phyloP scores from a whole-genome alignment of 495 filamentous ascomycete genomes.

The Tuber calosporum region DNA sequence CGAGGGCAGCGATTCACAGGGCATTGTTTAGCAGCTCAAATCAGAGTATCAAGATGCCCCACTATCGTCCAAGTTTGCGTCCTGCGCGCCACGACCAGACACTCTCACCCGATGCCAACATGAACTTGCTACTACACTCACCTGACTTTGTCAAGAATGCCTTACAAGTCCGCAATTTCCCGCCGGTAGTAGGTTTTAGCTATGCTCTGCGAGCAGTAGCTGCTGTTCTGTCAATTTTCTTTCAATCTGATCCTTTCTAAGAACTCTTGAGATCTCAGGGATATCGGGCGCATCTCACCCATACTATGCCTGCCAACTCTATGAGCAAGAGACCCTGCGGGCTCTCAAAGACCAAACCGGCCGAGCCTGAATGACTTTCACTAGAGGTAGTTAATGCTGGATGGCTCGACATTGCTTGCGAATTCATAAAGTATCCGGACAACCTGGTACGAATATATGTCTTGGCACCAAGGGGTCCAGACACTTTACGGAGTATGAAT shows the following conservation, averaged over 20 bases:
- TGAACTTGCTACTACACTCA: background rate
- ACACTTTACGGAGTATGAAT: background rate
- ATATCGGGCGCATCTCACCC: slow-evolving; percentile 52
- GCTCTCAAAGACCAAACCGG: slow-evolving; percentile 44
- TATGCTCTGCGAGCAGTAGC: slow-evolving; percentile 52
- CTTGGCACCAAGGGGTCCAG: background rate
- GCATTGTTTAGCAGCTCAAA: background rate
- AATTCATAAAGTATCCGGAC: background rate
- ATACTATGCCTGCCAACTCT: slow-evolving; percentile 55
- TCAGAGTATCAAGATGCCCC: background rate
- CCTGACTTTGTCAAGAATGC: slow-evolving; percentile 44
- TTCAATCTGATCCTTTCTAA: slow-evolving; percentile 57
- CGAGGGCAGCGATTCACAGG: background rate
- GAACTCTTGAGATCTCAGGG: slow-evolving; percentile 59
- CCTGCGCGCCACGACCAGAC: background rate
- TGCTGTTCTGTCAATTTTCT: slow-evolving; percentile 54
- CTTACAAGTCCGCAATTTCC: slow-evolving; percentile 48
- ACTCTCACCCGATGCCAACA: background rate
- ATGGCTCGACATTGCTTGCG: slow-evolving; percentile 45
- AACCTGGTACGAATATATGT: background rate
- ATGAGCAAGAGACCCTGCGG: slow-evolving; percentile 47
- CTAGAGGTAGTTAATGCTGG: slow-evolving; percentile 57
- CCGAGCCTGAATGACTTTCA: slow-evolving; percentile 50
- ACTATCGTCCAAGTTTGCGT: background rate
- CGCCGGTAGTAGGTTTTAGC: slow-evolving; percentile 53